Percentiles rank a stretch among this genome's conserved stretches.
Conservation (phyloP, 176 grass and related monocot genomes). For the Cocos nucifera region DNA sequence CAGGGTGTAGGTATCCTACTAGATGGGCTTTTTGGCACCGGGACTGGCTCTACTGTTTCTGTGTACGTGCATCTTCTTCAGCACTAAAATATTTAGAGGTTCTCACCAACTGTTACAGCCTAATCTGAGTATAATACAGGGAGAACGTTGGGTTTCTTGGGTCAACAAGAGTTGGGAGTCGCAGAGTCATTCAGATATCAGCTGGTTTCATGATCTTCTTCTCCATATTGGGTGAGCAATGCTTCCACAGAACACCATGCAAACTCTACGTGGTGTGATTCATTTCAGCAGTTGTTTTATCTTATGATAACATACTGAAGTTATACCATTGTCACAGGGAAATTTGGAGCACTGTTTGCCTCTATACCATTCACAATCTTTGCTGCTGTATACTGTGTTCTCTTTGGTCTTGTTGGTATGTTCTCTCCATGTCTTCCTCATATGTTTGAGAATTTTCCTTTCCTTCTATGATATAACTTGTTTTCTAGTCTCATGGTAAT, state of each 20-base stretch:
- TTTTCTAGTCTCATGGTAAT: conserved; percentile 9
- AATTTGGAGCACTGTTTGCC: conserved; percentile 93
- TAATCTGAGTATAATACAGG: conserved; percentile 21
- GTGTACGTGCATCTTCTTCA: not conserved
- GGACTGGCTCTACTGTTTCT: conserved; percentile 4
- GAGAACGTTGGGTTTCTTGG: conserved; percentile 92
- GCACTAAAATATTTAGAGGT: too few relatives aligned
- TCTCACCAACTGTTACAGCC: too few relatives aligned
- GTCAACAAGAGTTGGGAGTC: conserved; percentile 83
- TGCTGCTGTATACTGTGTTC: conserved; percentile 76
- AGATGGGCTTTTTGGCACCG: conserved; percentile 6
- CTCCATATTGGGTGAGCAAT: conserved; percentile 75
- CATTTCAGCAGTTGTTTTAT: too few relatives aligned
- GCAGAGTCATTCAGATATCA: conserved; percentile 85
- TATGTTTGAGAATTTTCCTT: not conserved
- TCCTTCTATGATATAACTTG: not conserved
- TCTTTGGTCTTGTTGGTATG: conserved; percentile 90
- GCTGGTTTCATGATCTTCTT: conserved; percentile 99
- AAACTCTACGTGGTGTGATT: too few relatives aligned
- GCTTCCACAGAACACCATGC: too few relatives aligned
- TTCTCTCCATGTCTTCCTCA: not conserved
- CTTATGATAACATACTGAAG: too few relatives aligned
- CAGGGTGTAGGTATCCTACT: conserved; percentile 19
- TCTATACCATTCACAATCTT: conserved; percentile 96
- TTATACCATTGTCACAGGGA: conserved; percentile 31